Evolutionary conservation across 2,329 filamentous ascomycete genomes (phyloP), one percentile per base, ranked within the genome.

Genomic region (Verticillium nonalfalfae): DNA sequence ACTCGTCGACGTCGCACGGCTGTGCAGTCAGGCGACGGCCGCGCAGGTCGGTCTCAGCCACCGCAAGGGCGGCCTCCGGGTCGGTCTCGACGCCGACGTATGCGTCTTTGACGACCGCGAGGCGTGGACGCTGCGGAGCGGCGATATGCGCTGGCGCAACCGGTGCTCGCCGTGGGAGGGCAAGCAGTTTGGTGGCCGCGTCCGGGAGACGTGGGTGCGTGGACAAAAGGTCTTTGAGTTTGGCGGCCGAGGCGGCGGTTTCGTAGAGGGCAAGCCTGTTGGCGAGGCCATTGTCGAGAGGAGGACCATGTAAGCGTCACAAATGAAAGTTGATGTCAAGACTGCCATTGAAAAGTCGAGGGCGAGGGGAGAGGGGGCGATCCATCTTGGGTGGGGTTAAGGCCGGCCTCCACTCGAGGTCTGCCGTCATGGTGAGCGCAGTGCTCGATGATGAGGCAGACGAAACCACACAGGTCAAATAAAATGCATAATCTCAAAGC

Each of bases 71-170:
- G 88, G 88, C 59, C 76, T 97, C 50, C 84, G 82, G 62, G 89
- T 86, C 0, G 94, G 94, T 0, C 89, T 92, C 75, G 94, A 98
- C 74, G 94, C 89, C 1, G 94, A 98, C 72, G 83, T 98, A 54
- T 95, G 91, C 68, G 88, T 98, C 15, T 97, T 98, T 72, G 94
- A 98, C 72, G 92, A 96, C 65, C 77, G 82, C n/a, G 87, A 86
- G 26, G 83, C 84, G 67, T 99, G 94, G 83, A 83, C 87, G 31
- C 87, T 96, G 59, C 78, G 85, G 62, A 81, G 84, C 18, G 87
- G 84, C 64, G 91, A 92, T 58, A 96, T 99, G 93, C 84, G 95
- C 67, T 99, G 96, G 84, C 88, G 92, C 75, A 97, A 97, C 75
- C 91, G 92, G 71, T 93, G 92, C 79, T 93, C 89, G 61, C 93